Evolutionary conservation across 805 yeast genomes (phyloP).

Genomic region (Wickerhamomyces bisporus): DNA sequence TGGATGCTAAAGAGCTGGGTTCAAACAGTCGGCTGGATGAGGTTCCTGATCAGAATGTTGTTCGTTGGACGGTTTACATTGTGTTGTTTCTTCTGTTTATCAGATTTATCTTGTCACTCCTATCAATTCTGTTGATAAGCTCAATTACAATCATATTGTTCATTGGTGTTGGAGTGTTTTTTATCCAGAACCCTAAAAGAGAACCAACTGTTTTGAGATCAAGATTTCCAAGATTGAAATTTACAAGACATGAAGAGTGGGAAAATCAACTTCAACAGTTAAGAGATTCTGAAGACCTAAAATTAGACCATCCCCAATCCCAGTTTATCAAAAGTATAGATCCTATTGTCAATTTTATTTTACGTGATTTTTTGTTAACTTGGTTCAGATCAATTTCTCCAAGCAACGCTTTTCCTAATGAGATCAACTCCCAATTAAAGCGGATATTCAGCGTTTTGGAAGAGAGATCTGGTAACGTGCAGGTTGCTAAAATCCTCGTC

Average conservation of each 20-base stretch:
- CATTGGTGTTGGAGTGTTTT: neutral
- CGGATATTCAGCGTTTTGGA: conserved; percentile 37
- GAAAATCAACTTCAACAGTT: conserved; percentile 15
- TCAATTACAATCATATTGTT: neutral
- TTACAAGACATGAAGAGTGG: conserved; percentile 29
- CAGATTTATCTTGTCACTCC: neutral
- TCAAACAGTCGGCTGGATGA: too few relatives aligned
- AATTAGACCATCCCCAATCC: conserved; percentile 4
- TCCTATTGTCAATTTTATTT: conserved; percentile 38
- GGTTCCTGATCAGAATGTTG: too few relatives aligned
- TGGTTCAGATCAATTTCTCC: conserved; percentile 52
- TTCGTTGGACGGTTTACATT: neutral
- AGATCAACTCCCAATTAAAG: conserved; percentile 38
- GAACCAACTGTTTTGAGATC: conserved; percentile 2
- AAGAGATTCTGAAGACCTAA: conserved; percentile 7
- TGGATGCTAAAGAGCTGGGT: too few relatives aligned
- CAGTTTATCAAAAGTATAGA: conserved; percentile 37
- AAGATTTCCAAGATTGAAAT: conserved; percentile 21
- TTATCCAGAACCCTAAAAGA: conserved; percentile 6
- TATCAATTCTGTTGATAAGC: neutral
- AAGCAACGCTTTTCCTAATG: conserved; percentile 33
- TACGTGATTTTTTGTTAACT: conserved; percentile 46
- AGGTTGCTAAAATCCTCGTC: conserved; percentile 54
- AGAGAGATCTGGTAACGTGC: conserved; percentile 37
- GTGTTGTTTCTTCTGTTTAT: neutral